Base-by-base conservation (phyloP, 2,329 filamentous ascomycete genomes). In the Neofusicoccum ribis region DNA sequence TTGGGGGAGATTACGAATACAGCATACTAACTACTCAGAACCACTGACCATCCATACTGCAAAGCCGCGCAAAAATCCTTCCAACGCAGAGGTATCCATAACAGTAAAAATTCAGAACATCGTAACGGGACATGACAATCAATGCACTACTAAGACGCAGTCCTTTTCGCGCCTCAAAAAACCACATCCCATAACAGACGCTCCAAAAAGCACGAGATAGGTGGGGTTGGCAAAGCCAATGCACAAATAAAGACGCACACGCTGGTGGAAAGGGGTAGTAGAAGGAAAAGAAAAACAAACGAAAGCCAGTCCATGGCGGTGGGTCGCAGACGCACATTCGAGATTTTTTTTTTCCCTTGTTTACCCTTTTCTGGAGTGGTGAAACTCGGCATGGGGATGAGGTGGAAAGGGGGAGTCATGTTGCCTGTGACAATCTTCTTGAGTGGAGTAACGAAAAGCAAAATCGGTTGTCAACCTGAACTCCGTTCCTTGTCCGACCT, bases 291-390 rank as follows among this genome's bases (percentile, higher is more conserved):
- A 27, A 47, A 37, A 20, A 47, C 41, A 60, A 60, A 60, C 27
- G 43, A 47, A 60, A 60, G 56, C 56, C 56, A 60, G 56, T 60
- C 56, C 56, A 60, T 60, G 56, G 56, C 56, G 27, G 56, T 60
- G 56, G 56, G 56, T 60, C 56, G 43, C 56, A 60, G 56, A 60
- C 56, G 43, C 43, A 47, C 43, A 23, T 46, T 60, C 43, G 41
- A 47, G 11, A 15, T 27, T 46, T 47, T 60, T 60, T 60, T 60
- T 37, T 49, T 6, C 20, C n/a, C 20, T 15, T 46, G 20, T 46
- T 37, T 60, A 12, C 56, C 56, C 54, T 59, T 58, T 46, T 59
- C 54, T 59, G 54, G 56, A 60, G 56, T 47, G 56, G 43, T 49
- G 43, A 59, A 49, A 34, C 20, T 60, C 43, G n/a, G 41, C 54